Evolutionary conservation across 805 yeast species (phyloP).

Genomic region (Lipomyces kockii): DNA sequence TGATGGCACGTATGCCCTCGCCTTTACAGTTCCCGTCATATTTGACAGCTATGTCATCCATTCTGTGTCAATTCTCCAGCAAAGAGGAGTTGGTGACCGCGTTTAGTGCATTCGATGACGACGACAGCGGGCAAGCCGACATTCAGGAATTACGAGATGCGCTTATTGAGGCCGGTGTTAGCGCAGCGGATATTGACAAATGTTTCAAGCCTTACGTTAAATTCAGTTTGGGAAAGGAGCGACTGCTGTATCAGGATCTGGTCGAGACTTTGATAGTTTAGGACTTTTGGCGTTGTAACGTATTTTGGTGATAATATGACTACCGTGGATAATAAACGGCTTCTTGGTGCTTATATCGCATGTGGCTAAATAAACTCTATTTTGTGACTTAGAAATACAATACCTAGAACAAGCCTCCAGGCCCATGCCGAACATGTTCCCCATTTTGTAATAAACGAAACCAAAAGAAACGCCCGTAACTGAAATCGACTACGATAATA

Average conservation of each 20-base stretch:
- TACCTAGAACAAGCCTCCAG: constrained; percentile 5
- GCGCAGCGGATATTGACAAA: constrained; percentile 52
- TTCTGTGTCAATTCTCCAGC: constrained; percentile 57
- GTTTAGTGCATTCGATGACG: constrained; percentile 56
- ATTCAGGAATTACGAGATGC: constrained; percentile 55
- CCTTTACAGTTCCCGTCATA: constrained; percentile 68
- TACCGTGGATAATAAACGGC: neutral
- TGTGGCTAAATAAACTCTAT: neutral
- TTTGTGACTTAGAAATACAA: constrained; percentile 8
- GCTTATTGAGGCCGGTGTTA: constrained; percentile 53
- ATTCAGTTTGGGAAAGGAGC: constrained; percentile 60
- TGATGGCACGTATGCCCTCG: constrained; percentile 53
- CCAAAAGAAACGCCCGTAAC: neutral
- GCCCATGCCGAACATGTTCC: neutral
- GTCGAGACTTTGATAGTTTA: constrained; percentile 53
- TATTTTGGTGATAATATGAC: neutral
- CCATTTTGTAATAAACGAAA: neutral
- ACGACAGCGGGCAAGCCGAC: constrained; percentile 52
- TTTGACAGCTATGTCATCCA: constrained; percentile 63
- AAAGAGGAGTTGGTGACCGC: constrained; percentile 62
- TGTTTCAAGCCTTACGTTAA: constrained; percentile 60
- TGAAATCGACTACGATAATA: neutral
- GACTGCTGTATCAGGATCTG: constrained; percentile 68
- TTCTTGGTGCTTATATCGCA: neutral
- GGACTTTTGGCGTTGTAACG: neutral